A percentile compares a stretch with the other conserved stretches of the same genome.
Evolutionary conservation across 208 protist genomes (phyloP).

Genomic region (Phytomonas francai): DNA sequence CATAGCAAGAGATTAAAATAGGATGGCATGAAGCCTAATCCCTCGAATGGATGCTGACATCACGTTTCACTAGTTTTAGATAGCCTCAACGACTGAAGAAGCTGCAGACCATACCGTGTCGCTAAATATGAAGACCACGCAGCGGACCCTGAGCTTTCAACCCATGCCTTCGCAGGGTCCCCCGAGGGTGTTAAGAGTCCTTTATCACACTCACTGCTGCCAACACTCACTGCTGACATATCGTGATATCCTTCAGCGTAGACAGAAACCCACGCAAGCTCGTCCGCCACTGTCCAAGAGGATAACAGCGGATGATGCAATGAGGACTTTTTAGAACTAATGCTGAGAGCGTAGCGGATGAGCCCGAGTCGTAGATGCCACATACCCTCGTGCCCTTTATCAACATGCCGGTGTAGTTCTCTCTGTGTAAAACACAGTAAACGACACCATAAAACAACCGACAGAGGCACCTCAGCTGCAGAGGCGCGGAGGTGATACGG

Average conservation of each 20-base stretch:
- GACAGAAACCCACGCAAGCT: conserved; percentile 33
- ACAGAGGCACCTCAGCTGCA: background rate
- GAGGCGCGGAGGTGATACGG: background rate
- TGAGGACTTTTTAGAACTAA: background rate
- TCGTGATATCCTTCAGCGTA: conserved; percentile 17
- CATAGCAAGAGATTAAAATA: background rate
- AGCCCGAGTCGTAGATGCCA: conserved; percentile 62
- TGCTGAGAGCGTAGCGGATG: conserved; percentile 26
- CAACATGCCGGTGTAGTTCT: conserved; percentile 49
- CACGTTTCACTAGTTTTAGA: background rate
- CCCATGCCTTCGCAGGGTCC: conserved; percentile 17
- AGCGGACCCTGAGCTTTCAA: conserved; percentile 24
- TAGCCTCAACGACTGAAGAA: conserved; percentile 17
- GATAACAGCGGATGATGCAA: background rate
- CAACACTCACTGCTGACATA: background rate
- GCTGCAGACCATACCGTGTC: conserved; percentile 47
- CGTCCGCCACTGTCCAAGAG: conserved; percentile 48
- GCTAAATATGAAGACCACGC: conserved; percentile 58
- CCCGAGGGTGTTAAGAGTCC: background rate
- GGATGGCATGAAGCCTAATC: background rate
- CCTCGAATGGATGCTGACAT: background rate
- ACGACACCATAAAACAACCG: background rate
- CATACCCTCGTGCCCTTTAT: conserved; percentile 67
- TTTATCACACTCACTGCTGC: background rate
- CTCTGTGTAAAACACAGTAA: conserved; percentile 31